A percentile compares a stretch with the other conserved stretches of the same genome.
phyloP scores from a whole-genome alignment of 1,284 basidiomycete species.

The Sanghuangporus sanghuang region DNA sequence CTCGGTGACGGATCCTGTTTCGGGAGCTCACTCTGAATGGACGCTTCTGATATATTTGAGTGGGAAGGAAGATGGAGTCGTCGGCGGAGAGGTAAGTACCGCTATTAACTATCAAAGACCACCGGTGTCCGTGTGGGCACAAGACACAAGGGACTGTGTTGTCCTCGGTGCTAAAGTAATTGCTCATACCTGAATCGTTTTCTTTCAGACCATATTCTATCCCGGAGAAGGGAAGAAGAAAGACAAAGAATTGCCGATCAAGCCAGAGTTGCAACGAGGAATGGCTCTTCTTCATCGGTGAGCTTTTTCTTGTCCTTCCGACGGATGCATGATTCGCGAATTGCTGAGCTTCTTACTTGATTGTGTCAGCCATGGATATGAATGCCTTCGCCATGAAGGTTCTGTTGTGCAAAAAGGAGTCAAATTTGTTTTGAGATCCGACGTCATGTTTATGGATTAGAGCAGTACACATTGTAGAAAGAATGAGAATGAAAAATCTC shows the following conservation, averaged over 20 bases:
- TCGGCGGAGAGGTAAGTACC: constrained; percentile 61
- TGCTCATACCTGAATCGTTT: background rate
- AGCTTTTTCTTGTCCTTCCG: constrained; percentile 16
- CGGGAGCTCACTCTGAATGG: constrained; percentile 68
- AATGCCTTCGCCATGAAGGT: constrained; percentile 77
- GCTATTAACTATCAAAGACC: background rate
- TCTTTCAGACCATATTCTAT: constrained; percentile 65
- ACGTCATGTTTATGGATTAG: constrained; percentile 62
- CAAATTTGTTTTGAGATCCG: constrained; percentile 75
- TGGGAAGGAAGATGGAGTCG: constrained; percentile 64
- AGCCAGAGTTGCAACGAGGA: constrained; percentile 58
- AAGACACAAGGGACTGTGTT: too few relatives aligned
- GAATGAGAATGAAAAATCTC: background rate
- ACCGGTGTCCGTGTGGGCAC: too few relatives aligned
- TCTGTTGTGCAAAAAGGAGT: constrained; percentile 58
- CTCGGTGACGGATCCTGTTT: constrained; percentile 49
- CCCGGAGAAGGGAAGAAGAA: constrained; percentile 46
- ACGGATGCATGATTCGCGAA: background rate
- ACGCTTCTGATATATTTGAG: constrained; percentile 76
- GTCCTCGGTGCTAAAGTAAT: too few relatives aligned
- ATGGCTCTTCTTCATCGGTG: constrained; percentile 71
- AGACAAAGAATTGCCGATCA: constrained; percentile 40
- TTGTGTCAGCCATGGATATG: constrained; percentile 57
- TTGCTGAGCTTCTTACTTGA: background rate
- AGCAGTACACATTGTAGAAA: background rate